phyloP scores from a whole-genome alignment of 495 filamentous ascomycete species.

The Polyplosphaeria fusca region DNA sequence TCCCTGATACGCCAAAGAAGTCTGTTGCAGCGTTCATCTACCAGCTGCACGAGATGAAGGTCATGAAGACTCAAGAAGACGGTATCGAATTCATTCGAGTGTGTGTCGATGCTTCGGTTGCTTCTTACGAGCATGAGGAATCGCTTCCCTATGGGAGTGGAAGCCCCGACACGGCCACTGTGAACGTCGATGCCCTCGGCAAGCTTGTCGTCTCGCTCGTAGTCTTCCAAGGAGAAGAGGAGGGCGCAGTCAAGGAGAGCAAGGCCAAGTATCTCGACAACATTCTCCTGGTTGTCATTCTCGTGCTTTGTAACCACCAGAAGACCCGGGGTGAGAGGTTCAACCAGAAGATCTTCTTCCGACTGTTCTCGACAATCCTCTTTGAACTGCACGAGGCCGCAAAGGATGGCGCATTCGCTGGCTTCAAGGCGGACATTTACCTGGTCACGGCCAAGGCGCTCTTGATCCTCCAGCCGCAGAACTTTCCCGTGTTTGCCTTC shows the following conservation, averaged over 20 bases:
- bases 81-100: slow-evolving; percentile 73
- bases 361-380: slow-evolving; percentile 81
- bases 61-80: slow-evolving; percentile 69
- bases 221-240: slow-evolving; percentile 57
- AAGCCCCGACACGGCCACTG: slow-evolving; percentile 65
- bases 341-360: slow-evolving; percentile 86
- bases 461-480: slow-evolving; percentile 67
- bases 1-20: slow-evolving; percentile 66
- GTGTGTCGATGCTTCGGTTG: slow-evolving; percentile 75
- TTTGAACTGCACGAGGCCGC: slow-evolving; percentile 58
- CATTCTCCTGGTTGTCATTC: slow-evolving; percentile 67
- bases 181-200: slow-evolving; percentile 80
- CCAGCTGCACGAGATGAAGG: slow-evolving; percentile 70
- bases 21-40: slow-evolving; percentile 73
- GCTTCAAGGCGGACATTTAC: slow-evolving; percentile 65
- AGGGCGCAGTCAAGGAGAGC: slow-evolving; percentile 56
- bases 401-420: slow-evolving; percentile 39
- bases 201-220: slow-evolving; percentile 75
- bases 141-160: slow-evolving; percentile 52
- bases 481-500: slow-evolving; percentile 77
- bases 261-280: slow-evolving; percentile 68
- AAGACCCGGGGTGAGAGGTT: slow-evolving; percentile 75
- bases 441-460: slow-evolving; percentile 72
- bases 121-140: slow-evolving; percentile 65
- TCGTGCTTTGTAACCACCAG: slow-evolving; percentile 84